These are phyloP conservation scores for Candida loeiensis DNA, from an alignment of 805 yeast species.

Conservation along the genomic window DNA sequence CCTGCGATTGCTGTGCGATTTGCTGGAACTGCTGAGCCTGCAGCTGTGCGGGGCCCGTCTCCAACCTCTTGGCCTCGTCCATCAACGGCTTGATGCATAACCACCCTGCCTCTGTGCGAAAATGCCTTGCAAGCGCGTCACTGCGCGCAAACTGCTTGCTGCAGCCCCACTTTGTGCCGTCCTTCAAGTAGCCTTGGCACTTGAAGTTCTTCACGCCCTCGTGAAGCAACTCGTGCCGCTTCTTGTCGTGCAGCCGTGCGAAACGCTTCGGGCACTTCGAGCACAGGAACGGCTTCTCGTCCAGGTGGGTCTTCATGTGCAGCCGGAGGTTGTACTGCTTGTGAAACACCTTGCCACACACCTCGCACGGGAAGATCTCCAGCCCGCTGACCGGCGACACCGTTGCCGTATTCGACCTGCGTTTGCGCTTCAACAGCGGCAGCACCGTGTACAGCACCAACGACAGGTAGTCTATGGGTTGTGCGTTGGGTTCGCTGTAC, in stretches of 20 bases:
- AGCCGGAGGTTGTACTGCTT: slow-evolving; percentile 49
- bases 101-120: slow-evolving; percentile 73
- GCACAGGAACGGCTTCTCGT: slow-evolving; percentile 69
- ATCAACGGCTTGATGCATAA: slow-evolving; percentile 62
- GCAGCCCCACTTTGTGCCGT: slow-evolving; percentile 73
- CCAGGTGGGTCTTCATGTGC: slow-evolving; percentile 54
- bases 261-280: slow-evolving; percentile 61
- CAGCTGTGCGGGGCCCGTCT: slow-evolving; percentile 9
- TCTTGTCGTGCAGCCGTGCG: slow-evolving; percentile 74
- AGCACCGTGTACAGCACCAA: slow-evolving; percentile 33
- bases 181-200: slow-evolving; percentile 59
- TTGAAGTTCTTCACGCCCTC: slow-evolving; percentile 67
- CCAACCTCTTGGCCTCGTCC: slow-evolving; percentile 48
- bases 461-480: slow-evolving; percentile 30
- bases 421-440: slow-evolving; percentile 24
- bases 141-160: slow-evolving; percentile 70
- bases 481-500: slow-evolving; percentile 1
- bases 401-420: slow-evolving; percentile 8
- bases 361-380: slow-evolving; percentile 34
- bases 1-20: slow-evolving; percentile 5
- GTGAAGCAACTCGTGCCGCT: slow-evolving; percentile 73
- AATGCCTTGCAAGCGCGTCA: slow-evolving; percentile 74
- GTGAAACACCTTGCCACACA: slow-evolving; percentile 44
- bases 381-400: slow-evolving; percentile 2
- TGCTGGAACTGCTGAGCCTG: slow-evolving; percentile 6